Conservation (phyloP, 2,329 filamentous ascomycete genomes). For the Colletotrichum simmondsii region DNA sequence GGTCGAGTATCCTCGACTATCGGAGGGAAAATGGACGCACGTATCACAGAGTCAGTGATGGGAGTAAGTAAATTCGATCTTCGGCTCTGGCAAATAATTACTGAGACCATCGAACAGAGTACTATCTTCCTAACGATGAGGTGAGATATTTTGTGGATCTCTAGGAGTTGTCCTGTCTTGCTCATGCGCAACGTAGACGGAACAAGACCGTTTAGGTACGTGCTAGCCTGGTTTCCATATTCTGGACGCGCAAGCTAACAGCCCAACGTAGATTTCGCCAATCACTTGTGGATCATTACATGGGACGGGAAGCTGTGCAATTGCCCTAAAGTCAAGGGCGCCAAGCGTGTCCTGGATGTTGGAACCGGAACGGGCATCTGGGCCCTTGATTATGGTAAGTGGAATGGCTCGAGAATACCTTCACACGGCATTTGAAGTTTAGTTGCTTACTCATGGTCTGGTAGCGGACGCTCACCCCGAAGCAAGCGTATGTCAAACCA, state of each 20-base stretch:
- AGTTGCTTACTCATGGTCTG: no score
- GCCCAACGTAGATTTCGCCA: slow-evolving; percentile 54
- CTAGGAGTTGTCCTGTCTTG: background rate
- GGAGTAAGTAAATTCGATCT: background rate
- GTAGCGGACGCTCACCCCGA: slow-evolving; percentile 37
- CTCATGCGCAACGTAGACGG: background rate
- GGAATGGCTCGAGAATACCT: background rate
- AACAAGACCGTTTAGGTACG: slow-evolving; percentile 28
- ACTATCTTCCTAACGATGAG: slow-evolving; percentile 29
- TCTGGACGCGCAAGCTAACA: background rate
- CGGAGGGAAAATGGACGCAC: slow-evolving; percentile 28
- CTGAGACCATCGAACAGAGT: slow-evolving; percentile 3
- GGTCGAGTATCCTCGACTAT: slow-evolving; percentile 9
- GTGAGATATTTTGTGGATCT: background rate
- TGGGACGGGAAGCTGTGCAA: slow-evolving; percentile 37
- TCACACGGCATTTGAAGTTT: background rate
- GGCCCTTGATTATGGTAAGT: slow-evolving; percentile 53
- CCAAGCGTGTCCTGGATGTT: slow-evolving; percentile 37
- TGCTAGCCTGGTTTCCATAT: fast-evolving
- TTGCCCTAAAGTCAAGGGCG: slow-evolving; percentile 27
- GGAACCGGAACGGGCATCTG: slow-evolving; percentile 43
- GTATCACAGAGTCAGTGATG: slow-evolving; percentile 34
- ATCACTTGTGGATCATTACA: slow-evolving; percentile 61
- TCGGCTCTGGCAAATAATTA: background rate
- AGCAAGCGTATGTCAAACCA: slow-evolving; percentile 35